Conservation (phyloP, 1,139 yeast species). For the Protomyces lactucae-debilis region DNA sequence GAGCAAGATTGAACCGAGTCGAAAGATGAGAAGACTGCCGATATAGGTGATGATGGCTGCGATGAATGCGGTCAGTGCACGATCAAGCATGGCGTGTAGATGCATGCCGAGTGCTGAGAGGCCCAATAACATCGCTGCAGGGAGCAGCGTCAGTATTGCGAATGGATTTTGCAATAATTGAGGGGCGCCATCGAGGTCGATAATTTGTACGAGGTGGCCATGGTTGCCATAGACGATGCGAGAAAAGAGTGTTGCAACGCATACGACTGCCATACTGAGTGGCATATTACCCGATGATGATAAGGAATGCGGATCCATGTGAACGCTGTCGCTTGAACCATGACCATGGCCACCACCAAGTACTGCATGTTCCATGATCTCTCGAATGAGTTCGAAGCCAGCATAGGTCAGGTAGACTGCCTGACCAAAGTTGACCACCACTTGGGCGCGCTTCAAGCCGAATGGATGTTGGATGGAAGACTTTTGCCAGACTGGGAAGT, state of each 20-base stretch:
- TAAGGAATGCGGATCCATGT: conserved; percentile 20
- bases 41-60: conserved; percentile 4
- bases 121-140: conserved; percentile 4
- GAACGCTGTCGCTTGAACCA: conserved; percentile 17
- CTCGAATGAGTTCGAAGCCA: conserved; percentile 18
- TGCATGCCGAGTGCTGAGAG: neutral
- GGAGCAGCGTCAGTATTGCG: conserved; percentile 7
- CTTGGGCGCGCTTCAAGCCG: conserved; percentile 84
- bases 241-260: conserved; percentile 4
- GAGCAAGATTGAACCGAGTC: conserved; percentile 20
- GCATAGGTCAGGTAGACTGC: conserved; percentile 66
- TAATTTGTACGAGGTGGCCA: conserved; percentile 1
- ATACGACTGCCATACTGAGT: conserved; percentile 5
- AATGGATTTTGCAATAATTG: conserved; percentile 13
- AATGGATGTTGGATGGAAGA: conserved; percentile 84
- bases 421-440: conserved; percentile 78
- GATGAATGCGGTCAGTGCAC: neutral
- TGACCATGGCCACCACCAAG: conserved; percentile 25
- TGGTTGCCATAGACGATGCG: conserved; percentile 10
- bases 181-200: conserved; percentile 10
- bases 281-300: conserved; percentile 10
- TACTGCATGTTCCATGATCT: conserved; percentile 10
- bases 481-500: conserved; percentile 85
- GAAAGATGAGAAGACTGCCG: conserved; percentile 6
- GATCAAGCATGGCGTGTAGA: conserved; percentile 9